phyloP scores from a whole-genome alignment of 371 early-diverging fungal species.

The Dipsacomyces acuminosporus region DNA sequence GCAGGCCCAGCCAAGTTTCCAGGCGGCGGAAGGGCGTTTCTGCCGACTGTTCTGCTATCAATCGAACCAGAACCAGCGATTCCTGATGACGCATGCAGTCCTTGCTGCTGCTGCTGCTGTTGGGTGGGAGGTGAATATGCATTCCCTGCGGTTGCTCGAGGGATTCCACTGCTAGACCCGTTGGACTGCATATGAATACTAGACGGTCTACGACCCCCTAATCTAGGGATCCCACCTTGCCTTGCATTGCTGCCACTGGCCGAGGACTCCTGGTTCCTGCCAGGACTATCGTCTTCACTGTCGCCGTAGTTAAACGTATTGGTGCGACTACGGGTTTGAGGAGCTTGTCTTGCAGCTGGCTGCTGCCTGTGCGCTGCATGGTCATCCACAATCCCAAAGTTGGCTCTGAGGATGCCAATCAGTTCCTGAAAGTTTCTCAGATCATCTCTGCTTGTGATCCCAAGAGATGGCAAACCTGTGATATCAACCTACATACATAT shows the following conservation, averaged over 20 bases:
- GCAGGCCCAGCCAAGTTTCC: constrained; percentile 7
- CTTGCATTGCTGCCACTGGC: constrained; percentile 2
- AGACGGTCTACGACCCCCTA: constrained; percentile 26
- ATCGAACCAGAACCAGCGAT: not conserved
- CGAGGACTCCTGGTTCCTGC: not conserved
- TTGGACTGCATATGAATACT: constrained; percentile 22
- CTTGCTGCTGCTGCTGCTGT: no score
- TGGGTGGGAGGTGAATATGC: constrained; percentile 28
- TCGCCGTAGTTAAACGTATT: constrained; percentile 9
- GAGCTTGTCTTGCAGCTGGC: not conserved
- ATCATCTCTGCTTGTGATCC: constrained; percentile 27
- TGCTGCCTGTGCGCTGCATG: not conserved
- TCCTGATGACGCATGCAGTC: no score
- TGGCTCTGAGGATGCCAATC: constrained; percentile 11
- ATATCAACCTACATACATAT: constrained; percentile 12
- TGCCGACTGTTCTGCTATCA: constrained; percentile 19
- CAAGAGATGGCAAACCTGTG: constrained; percentile 12
- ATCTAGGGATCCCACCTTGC: constrained; percentile 10
- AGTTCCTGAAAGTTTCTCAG: constrained; percentile 21
- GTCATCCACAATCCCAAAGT: no score
- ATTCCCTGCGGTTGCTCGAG: constrained; percentile 10
- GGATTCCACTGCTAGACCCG: constrained; percentile 18
- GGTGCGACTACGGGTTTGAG: constrained; percentile 6
- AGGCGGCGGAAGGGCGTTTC: constrained; percentile 23
- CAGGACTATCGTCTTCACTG: constrained; percentile 27